Evolutionary conservation across 805 yeast genomes (phyloP), one percentile per base, ranked within the genome.

Genomic region (Yarrowia osloensis): DNA sequence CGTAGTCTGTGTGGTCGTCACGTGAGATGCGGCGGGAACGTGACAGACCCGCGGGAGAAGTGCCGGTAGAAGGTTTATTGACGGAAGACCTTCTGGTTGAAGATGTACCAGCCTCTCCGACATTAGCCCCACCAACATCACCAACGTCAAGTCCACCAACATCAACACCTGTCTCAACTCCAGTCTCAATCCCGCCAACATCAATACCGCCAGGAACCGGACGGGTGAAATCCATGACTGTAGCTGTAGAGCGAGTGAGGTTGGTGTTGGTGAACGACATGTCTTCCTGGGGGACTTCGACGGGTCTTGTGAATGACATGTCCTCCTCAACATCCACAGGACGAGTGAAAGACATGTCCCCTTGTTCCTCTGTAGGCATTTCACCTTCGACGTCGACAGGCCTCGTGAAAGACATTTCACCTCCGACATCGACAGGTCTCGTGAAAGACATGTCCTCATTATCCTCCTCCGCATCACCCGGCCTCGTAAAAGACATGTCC

Each of bases 131-230:
- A n/a, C n/a, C n/a, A n/a, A n/a, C n/a, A n/a, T n/a, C n/a, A n/a
- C n/a, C n/a, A n/a, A n/a, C n/a, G n/a, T n/a, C n/a, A n/a, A n/a
- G n/a, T n/a, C n/a, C n/a, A n/a, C n/a, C n/a, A n/a, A n/a, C n/a
- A n/a, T n/a, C n/a, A n/a, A n/a, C n/a, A n/a, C n/a, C n/a, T n/a
- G n/a, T n/a, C n/a, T n/a, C n/a, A n/a, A n/a, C n/a, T n/a, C n/a
- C n/a, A n/a, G 28, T 7, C 5, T 31, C 61, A 13, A 17, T 35
- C 40, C n/a, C 40, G 9, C 17, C 40, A 13, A 33, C 40, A 9
- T 40, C 29, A 1, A 59, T 37, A 2, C 52, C 65, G 6, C 65
- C 65, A 19, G 62, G 62, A 26, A 59, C 65, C 19, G 65, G 65
- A 8, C 65, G 65, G 7, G 65, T 37, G 9, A 33, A 50, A 21